Base-by-base conservation (phyloP, 106 monocot species). In the Amphibolis antarctica region DNA sequence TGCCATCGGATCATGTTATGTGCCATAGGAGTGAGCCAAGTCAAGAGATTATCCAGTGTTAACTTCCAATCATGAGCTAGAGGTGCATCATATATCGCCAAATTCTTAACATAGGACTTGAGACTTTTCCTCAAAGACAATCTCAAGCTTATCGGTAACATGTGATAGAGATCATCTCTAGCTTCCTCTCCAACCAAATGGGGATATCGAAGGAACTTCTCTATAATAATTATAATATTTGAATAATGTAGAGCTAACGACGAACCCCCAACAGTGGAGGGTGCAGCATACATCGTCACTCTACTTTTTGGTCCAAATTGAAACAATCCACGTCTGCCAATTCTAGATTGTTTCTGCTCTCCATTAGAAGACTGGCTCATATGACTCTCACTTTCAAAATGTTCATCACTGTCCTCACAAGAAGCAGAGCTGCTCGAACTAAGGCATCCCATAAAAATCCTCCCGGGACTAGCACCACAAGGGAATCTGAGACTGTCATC, bases 1-100 rank as follows among this genome's bases (percentile, higher is more conserved):
- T 96, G 96, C 96, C 96, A 96, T 63, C 78, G 71, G 36, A 96
- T 84, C 96, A 86, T 96, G 30, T 85, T 73, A 70, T 96, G 89
- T 1, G 96, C 96, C 86, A 96, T 84, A 6, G 96, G 96, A 0
- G 80, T 80, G 7, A 96, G 76, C 96, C 96, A 96, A 17, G 66
- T 52, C 78, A 96, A 55, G 18, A 77, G 84, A 61, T 75, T 77
- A 12, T 84, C 79, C 9, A 90, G 71, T 18, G 69, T 64, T 42
- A 76, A 80, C 78, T 80, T 84, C 96, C 96, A 96, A 55, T 86
- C 96, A 19, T 86, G 86, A 9, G 89, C 96, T 20, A 96, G 79
- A 22, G 85, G 74, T 0, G 90, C 96, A 56, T 96, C 96, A 54
- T 86, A 90, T 19, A 96, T 96, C 1, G 96, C 81, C 56, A 86